Base-by-base conservation (phyloP, 257 asterid species). In the Ilex asprella region DNA sequence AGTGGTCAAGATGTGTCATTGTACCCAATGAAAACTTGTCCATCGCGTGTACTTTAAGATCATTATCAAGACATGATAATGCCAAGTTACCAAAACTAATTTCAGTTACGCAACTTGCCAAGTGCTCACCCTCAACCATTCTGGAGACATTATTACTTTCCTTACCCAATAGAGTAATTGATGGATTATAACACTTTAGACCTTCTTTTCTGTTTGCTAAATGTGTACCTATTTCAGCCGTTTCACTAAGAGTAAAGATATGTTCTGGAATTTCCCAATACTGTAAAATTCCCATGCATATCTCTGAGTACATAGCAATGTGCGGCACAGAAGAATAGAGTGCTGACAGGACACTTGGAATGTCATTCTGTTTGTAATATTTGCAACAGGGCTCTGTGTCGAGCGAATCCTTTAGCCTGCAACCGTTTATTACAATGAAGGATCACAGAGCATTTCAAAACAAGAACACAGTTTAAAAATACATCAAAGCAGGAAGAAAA, bases 271-370 rank as follows among this genome's bases (percentile, higher is more conserved):
- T 54, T 69, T 68, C 76, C 96, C 95, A 90, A 71, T 78, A 82
- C 67, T 81, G 79, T 64, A 80, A 68, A 61, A 85, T 82, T 70
- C 80, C 89, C 74, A 72, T 72, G 82, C 89, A 82, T 82, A 90
- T 87, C 59, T 78, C 88, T 57, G 77, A 59, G 75, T 87, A 90
- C 66, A 67, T 66, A 57, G 68, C 31, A 54, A 61, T 64, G 67
- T 79, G 79, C 64, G 78, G 84, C 51, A 60, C 65, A 47, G 75
- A 82, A 12, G 77, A 68, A 60, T 59, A 62, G 31, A 90, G 89
- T 43, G 78, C 75, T 61, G 53, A 71, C 61, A 87, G 76, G 65
- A 87, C 84, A 69, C 56, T 72, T 55, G 84, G 79, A 64, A 90
- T 83, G 68, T 83, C 84, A 41, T 63, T 75, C 47, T 78, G 72